Evolutionary conservation across 176 grass and related monocot genomes (phyloP).

Genomic region (Tuctoria greenei): DNA sequence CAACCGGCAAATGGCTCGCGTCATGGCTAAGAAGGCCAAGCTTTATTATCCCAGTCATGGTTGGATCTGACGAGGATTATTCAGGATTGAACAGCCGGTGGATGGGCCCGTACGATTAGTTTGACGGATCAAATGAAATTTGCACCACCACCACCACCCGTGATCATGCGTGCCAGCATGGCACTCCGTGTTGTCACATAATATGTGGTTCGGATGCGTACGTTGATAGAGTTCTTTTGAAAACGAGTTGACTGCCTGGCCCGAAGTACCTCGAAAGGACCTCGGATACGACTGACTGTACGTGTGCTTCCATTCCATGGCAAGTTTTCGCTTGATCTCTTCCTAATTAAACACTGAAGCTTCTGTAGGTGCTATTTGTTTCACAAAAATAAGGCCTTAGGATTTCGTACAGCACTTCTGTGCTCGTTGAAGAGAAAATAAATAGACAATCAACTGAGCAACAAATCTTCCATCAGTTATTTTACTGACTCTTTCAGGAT

Average conservation of each 20-base stretch:
- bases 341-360: not conserved
- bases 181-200: constrained; percentile 8
- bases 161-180: constrained; percentile 23
- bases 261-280: constrained; percentile 34
- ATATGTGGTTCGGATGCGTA: not conserved
- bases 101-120: not conserved
- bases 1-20: constrained; percentile 45
- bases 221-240: not conserved
- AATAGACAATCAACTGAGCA: too few relatives aligned
- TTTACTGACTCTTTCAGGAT: too few relatives aligned
- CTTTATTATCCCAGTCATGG: constrained; percentile 18
- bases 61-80: constrained; percentile 16
- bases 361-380: not conserved
- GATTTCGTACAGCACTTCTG: not conserved
- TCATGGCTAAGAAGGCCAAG: constrained; percentile 14
- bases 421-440: too few relatives aligned
- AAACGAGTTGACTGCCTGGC: not conserved
- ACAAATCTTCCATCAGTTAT: too few relatives aligned
- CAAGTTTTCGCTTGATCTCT: not conserved
- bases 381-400: not conserved
- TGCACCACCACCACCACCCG: not conserved
- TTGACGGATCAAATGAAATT: constrained; percentile 1
- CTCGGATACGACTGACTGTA: constrained; percentile 15
- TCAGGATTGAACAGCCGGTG: not conserved
- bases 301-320: not conserved